Percentiles rank a stretch among this genome's conserved stretches.
Conservation (phyloP, 768 basidiomycete genomes). For the Clitopilus hobsonii region DNA sequence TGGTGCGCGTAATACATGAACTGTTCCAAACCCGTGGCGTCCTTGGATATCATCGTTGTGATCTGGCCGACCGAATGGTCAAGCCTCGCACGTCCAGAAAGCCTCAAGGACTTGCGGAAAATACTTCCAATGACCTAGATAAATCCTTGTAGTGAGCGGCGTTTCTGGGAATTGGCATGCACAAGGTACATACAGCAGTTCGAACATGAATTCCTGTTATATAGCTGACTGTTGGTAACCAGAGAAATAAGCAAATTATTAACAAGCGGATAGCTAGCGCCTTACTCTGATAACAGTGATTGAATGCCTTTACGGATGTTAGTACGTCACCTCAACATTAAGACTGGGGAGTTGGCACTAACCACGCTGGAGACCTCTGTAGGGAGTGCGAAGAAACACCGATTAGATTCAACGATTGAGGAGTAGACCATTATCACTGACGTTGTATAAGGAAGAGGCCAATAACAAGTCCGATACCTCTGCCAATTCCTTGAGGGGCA, state of each 20-base stretch:
- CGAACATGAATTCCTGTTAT: conserved; percentile 43
- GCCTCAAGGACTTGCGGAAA: conserved; percentile 62
- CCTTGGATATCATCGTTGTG: conserved; percentile 66
- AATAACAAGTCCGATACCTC: conserved; percentile 57
- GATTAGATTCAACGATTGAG: neutral
- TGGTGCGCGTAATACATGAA: conserved; percentile 39
- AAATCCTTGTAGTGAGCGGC: neutral
- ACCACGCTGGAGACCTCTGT: conserved; percentile 37
- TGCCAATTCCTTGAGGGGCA: conserved; percentile 47
- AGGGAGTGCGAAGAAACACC: neutral
- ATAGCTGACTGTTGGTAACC: conserved; percentile 30
- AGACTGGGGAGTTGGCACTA: conserved; percentile 9
- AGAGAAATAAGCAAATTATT: neutral
- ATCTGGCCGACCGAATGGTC: conserved; percentile 63
- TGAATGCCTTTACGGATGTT: conserved; percentile 26
- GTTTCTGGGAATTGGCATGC: neutral
- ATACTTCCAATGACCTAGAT: conserved; percentile 39
- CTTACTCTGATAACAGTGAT: conserved; percentile 24
- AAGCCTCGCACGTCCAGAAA: conserved; percentile 55
- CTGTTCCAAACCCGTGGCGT: conserved; percentile 51
- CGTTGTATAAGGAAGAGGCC: conserved; percentile 61
- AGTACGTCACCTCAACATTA: neutral
- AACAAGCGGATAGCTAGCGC: no score
- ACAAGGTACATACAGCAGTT: conserved; percentile 34
- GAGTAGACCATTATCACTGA: conserved; percentile 13